These are phyloP conservation scores for Priceomyces castillae DNA, from an alignment of 805 yeast genomes.

Conservation along the genomic window DNA sequence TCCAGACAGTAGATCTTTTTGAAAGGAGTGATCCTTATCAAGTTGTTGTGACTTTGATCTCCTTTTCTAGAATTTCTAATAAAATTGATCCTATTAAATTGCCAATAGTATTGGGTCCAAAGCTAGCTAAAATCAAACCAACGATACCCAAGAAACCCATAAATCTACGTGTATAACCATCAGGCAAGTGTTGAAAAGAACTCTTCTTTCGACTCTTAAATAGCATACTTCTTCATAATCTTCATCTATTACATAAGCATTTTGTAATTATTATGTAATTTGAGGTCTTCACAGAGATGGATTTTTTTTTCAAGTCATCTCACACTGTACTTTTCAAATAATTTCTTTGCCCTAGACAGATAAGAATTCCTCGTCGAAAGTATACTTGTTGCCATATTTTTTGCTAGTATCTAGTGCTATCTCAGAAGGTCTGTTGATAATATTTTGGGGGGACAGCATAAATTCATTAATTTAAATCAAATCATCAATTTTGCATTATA, in stretches of 20 bases:
- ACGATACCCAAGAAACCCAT: conserved; percentile 58
- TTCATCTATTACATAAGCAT: not conserved
- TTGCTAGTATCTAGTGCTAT: conserved; percentile 1
- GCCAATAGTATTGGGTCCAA: conserved; percentile 41
- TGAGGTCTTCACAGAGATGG: not conserved
- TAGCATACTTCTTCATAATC: not conserved
- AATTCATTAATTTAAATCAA: not conserved
- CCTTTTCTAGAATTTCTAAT: conserved; percentile 69
- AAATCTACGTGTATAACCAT: conserved; percentile 14
- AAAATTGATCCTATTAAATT: conserved; percentile 27
- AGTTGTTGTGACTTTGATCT: conserved; percentile 68
- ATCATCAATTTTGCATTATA: not conserved
- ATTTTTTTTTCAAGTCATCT: not conserved
- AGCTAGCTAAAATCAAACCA: conserved; percentile 42
- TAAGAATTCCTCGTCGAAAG: not conserved
- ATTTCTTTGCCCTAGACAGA: not conserved
- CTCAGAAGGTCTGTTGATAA: not conserved
- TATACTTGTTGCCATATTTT: not conserved
- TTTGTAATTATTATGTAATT: not conserved
- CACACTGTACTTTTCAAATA: not conserved
- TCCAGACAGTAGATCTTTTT: conserved; percentile 73
- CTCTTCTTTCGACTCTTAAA: not conserved
- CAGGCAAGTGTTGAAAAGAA: no score
- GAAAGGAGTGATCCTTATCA: conserved; percentile 76
- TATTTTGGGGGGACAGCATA: not conserved